A percentile compares a stretch with the other conserved stretches of the same genome.
These are phyloP conservation scores for Sordariomycetes sp. DNA, from an alignment of 2,329 filamentous ascomycete genomes.

Conservation along the genomic window DNA sequence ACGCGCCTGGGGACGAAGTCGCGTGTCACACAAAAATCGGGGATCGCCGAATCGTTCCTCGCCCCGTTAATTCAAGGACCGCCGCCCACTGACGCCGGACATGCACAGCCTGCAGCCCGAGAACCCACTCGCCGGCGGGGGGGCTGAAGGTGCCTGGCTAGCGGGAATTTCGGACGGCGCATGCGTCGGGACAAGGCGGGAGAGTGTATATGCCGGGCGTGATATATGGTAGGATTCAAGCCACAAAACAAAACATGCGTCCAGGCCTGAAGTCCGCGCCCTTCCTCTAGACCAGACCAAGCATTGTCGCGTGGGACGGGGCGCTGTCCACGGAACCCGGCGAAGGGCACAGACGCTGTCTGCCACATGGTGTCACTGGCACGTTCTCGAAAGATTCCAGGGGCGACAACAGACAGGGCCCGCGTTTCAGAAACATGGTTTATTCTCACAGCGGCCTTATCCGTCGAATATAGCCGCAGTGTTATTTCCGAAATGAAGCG, in stretches of 20 bases:
- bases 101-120: background rate
- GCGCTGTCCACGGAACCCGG: background rate
- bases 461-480: background rate
- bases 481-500: background rate
- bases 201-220: background rate
- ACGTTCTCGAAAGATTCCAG: constrained; percentile 4
- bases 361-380: background rate
- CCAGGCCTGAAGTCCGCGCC: background rate
- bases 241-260: background rate
- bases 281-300: background rate
- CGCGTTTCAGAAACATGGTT: constrained; percentile 1
- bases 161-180: background rate
- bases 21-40: background rate
- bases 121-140: too few relatives aligned
- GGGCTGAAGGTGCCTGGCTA: too few relatives aligned
- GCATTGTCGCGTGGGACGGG: background rate
- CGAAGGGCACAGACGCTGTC: background rate
- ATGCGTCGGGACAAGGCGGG: background rate
- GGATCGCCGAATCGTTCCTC: background rate
- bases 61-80: background rate
- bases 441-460: background rate
- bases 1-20: background rate
- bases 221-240: background rate
- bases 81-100: background rate
- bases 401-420: background rate